Evolutionary conservation across 2,329 filamentous ascomycete genomes (phyloP).

Genomic region (Byssoonygena ceratinophila): DNA sequence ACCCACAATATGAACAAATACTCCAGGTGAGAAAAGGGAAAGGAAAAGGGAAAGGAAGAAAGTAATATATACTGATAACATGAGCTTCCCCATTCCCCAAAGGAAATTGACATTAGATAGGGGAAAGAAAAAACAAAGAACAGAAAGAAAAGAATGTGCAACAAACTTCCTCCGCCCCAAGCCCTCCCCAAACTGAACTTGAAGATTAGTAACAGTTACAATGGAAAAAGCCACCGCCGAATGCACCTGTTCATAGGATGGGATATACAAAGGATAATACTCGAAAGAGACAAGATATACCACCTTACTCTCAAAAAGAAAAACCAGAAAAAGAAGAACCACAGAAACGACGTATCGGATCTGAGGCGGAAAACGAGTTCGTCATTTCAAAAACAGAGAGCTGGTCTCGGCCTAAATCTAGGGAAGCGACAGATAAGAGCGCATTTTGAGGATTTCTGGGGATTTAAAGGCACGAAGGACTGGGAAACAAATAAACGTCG

Average conservation of each 20-base stretch:
- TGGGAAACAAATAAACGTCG: neutral
- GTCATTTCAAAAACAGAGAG: neutral
- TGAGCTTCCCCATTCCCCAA: neutral
- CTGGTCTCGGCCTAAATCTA: no score
- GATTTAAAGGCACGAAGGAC: no score
- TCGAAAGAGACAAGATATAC: neutral
- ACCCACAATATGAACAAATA: neutral
- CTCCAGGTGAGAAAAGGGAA: no score
- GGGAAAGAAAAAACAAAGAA: neutral
- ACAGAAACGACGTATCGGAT: neutral
- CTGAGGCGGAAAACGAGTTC: neutral
- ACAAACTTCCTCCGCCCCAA: no score
- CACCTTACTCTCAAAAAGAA: neutral
- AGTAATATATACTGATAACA: neutral
- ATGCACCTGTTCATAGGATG: neutral
- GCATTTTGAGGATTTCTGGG: no score
- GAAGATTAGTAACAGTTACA: no score
- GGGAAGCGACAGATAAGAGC: no score
- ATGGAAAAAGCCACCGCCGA: neutral
- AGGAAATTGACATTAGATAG: neutral
- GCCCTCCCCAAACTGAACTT: no score
- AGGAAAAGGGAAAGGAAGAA: no score
- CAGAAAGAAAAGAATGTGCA: neutral
- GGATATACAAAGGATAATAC: neutral
- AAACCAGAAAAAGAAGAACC: neutral